phyloP scores from a whole-genome alignment of 352 stramenopile species.

The Pythium diclinum region DNA sequence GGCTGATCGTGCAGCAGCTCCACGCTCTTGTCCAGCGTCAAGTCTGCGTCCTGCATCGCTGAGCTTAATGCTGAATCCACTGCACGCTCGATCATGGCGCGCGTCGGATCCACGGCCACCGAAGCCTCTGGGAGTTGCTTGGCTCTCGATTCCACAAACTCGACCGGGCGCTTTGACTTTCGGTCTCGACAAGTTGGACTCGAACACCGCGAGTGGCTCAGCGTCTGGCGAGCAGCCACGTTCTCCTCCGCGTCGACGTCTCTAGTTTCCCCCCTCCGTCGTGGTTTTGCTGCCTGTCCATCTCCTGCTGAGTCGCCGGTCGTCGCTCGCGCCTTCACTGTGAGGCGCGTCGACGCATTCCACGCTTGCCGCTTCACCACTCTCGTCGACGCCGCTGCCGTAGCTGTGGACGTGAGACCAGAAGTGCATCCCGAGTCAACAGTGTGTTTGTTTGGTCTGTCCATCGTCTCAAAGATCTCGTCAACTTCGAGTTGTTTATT shows the following conservation, averaged over 20 bases:
- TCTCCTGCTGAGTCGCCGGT: background rate
- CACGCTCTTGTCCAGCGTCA: constrained; percentile 7
- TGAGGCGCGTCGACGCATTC: constrained; percentile 51
- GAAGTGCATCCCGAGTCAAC: no score
- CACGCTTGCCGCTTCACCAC: constrained; percentile 28
- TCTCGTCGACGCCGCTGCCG: background rate
- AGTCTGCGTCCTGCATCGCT: constrained; percentile 5
- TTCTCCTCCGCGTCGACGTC: background rate
- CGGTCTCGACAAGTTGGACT: constrained; percentile 12
- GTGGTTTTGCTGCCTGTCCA: background rate
- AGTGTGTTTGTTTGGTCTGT: background rate
- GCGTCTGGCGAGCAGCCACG: background rate
- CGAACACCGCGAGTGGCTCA: constrained; percentile 14
- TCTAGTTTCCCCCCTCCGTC: background rate
- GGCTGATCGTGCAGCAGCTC: background rate
- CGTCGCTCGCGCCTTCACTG: background rate
- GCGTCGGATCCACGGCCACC: constrained; percentile 16
- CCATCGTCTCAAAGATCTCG: background rate
- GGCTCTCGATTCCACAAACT: background rate
- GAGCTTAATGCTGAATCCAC: constrained; percentile 40
- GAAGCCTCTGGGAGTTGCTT: background rate
- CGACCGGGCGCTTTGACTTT: background rate
- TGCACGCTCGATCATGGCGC: constrained; percentile 56
- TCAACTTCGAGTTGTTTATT: constrained; percentile 10
- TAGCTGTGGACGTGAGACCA: background rate